Evolutionary conservation across 2,329 filamentous ascomycete species (phyloP).

Genomic region (Fusarium anthophilum): DNA sequence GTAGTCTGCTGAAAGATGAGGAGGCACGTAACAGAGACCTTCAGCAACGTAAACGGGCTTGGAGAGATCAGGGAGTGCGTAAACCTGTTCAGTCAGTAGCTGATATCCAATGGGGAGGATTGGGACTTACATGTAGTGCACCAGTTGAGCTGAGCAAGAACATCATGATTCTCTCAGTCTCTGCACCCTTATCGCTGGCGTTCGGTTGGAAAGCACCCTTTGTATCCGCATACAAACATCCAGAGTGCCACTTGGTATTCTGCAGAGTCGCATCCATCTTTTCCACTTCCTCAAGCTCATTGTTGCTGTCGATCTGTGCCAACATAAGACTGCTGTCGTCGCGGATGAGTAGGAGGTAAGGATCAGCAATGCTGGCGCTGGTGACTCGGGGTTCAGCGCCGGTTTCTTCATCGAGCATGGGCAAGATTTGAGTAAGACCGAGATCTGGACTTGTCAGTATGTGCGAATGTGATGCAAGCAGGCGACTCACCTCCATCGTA

Average conservation of each 20-base stretch:
- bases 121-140: slow-evolving; percentile 72
- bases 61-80: slow-evolving; percentile 76
- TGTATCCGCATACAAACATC: slow-evolving; percentile 81
- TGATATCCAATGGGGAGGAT: background rate
- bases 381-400: slow-evolving; percentile 82
- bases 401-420: slow-evolving; percentile 90
- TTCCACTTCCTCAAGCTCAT: slow-evolving; percentile 86
- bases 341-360: slow-evolving; percentile 82
- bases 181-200: slow-evolving; percentile 51
- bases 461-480: background rate
- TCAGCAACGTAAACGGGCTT: slow-evolving; percentile 79
- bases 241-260: slow-evolving; percentile 80
- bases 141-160: slow-evolving; percentile 82
- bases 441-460: slow-evolving; percentile 68
- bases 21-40: slow-evolving; percentile 80
- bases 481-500: slow-evolving; percentile 82
- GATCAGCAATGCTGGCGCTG: slow-evolving; percentile 85
- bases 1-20: slow-evolving; percentile 77
- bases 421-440: slow-evolving; percentile 87
- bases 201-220: slow-evolving; percentile 62
- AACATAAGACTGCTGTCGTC: slow-evolving; percentile 85
- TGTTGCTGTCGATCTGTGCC: slow-evolving; percentile 77
- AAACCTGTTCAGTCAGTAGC: slow-evolving; percentile 64
- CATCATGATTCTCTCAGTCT: slow-evolving; percentile 66
- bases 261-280: slow-evolving; percentile 65